phyloP scores from a whole-genome alignment of 169 alveolate genomes.

The Plasmodium gonderi region DNA sequence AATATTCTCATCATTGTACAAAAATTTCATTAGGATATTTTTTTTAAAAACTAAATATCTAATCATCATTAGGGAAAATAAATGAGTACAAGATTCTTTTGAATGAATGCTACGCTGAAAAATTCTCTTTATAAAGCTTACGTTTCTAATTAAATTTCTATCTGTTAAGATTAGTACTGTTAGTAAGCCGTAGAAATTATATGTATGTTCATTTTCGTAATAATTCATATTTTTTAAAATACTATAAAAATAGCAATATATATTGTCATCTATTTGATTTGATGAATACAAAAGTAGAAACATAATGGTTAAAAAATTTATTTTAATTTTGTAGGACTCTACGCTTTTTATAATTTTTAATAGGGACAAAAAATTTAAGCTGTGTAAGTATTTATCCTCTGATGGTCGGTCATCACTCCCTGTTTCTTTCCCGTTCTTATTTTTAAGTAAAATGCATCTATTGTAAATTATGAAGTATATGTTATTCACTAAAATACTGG shows the following conservation, averaged over 20 bases:
- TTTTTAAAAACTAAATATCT: conserved; percentile 43
- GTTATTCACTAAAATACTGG: conserved; percentile 60
- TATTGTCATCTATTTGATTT: conserved; percentile 52
- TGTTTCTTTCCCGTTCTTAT: neutral
- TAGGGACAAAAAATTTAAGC: conserved; percentile 62
- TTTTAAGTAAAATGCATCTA: neutral
- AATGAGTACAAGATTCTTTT: conserved; percentile 34
- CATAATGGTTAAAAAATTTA: conserved; percentile 48
- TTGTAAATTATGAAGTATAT: conserved; percentile 52
- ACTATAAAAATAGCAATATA: conserved; percentile 46
- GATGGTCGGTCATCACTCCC: neutral
- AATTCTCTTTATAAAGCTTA: conserved; percentile 56
- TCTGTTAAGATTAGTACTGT: conserved; percentile 58
- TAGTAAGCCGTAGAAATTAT: conserved; percentile 29
- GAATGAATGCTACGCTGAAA: conserved; percentile 65
- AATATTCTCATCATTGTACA: conserved; percentile 41
- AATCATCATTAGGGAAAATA: conserved; percentile 53
- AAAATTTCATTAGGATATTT: conserved; percentile 20
- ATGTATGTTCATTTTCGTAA: conserved; percentile 64
- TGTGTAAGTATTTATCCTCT: conserved; percentile 32
- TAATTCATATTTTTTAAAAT: conserved; percentile 45
- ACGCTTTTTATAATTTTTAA: conserved; percentile 51
- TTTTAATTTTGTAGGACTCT: conserved; percentile 58
- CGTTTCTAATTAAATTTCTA: conserved; percentile 42
- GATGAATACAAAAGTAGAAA: conserved; percentile 48